A percentile compares a stretch with the other conserved stretches of the same genome.
Evolutionary conservation across 148 eudicot species (phyloP).

Genomic region (Rhododendron ferrugineum): DNA sequence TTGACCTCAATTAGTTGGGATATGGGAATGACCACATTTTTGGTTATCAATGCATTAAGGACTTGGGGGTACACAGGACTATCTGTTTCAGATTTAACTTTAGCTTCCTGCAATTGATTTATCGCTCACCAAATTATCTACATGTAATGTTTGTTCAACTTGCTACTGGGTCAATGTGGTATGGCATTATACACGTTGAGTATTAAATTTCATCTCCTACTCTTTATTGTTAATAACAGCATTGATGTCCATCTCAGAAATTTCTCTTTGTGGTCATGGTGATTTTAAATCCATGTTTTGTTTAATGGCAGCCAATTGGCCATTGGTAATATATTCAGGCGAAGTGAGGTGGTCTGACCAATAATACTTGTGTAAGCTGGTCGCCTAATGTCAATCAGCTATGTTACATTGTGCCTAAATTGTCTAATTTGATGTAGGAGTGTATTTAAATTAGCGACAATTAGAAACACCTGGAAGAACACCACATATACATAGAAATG

Average conservation of each 20-base stretch:
- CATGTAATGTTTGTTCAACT: not conserved
- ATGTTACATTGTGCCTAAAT: not conserved
- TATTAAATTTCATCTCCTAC: not conserved
- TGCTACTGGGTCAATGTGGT: not conserved
- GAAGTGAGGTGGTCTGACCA: not conserved
- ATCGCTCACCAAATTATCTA: not conserved
- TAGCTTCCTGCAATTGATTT: not conserved
- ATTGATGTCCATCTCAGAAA: not conserved
- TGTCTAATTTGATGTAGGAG: not conserved
- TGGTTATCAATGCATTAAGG: not conserved
- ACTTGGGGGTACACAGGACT: not conserved
- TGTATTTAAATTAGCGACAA: not conserved
- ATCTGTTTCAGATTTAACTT: not conserved
- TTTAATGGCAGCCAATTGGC: not conserved
- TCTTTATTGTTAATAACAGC: not conserved
- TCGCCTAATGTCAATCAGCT: not conserved
- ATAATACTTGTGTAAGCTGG: not conserved
- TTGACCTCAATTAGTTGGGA: not conserved
- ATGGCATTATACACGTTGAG: not conserved
- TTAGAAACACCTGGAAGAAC: not conserved
- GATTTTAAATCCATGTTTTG: not conserved
- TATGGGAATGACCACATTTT: not conserved
- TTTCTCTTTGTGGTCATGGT: not conserved
- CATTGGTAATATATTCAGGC: not conserved
- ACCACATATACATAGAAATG: not conserved